Base-by-base conservation (phyloP, 2,329 filamentous ascomycete species). In the Colletotrichum tropicale region DNA sequence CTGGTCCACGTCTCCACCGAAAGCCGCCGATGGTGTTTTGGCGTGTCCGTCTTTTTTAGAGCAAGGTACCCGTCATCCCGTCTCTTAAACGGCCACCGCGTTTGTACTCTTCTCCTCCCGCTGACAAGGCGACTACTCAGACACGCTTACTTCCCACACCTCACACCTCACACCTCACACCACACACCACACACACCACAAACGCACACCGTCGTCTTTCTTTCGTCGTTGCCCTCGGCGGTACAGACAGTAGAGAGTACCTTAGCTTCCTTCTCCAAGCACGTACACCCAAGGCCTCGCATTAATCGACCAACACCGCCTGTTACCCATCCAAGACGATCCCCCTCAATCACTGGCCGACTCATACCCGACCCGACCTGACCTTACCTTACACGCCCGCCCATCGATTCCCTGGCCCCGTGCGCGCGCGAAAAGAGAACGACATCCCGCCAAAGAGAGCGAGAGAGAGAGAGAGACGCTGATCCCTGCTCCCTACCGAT, bases 401-500 rank as follows among this genome's bases (percentile, higher is more conserved):
- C 56, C 43, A 9, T 48, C 43, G 43, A 21, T 48, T 48, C 43
- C 43, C 43, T 48, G 58, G 68, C 55, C 55, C 68, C 56, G 64
- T 73, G 70, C 69, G 64, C 70, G 65, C 73, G 73, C 70, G 71
- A 69, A 60, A 48, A 36, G 55, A 60, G 52, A 32, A 36, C 66
- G 52, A 60, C 52, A 70, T 48, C 43, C 36, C 48, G 28, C n/a
- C 67, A 48, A 48, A 43, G 18, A 43, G 36, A 43, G 36, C 18
- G 36, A 38, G 16, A 38, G 16, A 38, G 30, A 32, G 38, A 43
- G 15, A 43, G 52, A 21, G 4, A 52, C 26, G 32, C 52, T 66
- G 38, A 66, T 26, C 67, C 72, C 67, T 74, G 72, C 69, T 75
- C 70, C 73, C 73, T 62, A 73, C 43, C 70, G 26, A 67, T 48